A percentile compares a stretch with the other conserved stretches of the same genome.
Evolutionary conservation across 306 rosid species (phyloP).

Genomic region (Sindora glabra): DNA sequence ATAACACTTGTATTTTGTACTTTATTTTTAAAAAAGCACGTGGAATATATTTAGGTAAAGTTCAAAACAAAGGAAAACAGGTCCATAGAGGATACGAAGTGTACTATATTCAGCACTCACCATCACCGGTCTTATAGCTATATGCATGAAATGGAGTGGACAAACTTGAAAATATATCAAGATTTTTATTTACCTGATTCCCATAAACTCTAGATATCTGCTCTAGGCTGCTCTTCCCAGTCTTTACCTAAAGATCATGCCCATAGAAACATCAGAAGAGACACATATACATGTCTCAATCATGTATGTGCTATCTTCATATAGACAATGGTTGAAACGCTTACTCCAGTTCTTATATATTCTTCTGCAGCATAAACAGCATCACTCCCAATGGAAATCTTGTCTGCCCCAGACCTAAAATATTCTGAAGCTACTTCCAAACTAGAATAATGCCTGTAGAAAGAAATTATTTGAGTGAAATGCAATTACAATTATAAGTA

Average conservation of each 20-base stretch:
- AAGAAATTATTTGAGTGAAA: not conserved
- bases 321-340: conserved; percentile 18
- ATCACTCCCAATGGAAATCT: conserved; percentile 95
- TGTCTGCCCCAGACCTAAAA: conserved; percentile 97
- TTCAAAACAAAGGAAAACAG: not conserved
- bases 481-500: too few species aligned
- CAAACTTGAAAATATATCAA: not conserved
- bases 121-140: not conserved
- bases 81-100: not conserved
- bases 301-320: too few species aligned
- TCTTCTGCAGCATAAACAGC: conserved; percentile 97
- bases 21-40: not conserved
- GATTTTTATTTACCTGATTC: conserved; percentile 58
- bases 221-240: conserved; percentile 90
- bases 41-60: not conserved
- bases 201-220: conserved; percentile 93
- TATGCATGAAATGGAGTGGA: not conserved
- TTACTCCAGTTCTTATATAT: conserved; percentile 77
- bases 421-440: conserved; percentile 97
- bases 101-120: not conserved
- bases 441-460: conserved; percentile 83
- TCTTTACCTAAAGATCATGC: conserved; percentile 52
- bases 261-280: conserved; percentile 24
- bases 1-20: not conserved
- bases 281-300: not conserved